Evolutionary conservation across 768 basidiomycete genomes (phyloP).

Genomic region (Leccinum obscurum): DNA sequence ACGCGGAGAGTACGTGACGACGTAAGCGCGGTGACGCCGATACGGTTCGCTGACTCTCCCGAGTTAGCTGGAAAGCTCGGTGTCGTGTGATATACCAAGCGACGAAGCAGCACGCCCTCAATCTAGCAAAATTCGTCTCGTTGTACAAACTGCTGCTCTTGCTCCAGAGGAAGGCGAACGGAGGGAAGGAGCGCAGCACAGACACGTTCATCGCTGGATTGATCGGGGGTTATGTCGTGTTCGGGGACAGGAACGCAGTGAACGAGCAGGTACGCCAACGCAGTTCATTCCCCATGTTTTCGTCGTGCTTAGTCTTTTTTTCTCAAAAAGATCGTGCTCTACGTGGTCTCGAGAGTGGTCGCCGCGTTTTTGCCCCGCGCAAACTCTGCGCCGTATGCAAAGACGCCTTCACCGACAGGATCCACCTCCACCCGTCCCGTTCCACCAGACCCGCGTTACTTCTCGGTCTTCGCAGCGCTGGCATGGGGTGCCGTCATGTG

Average conservation of each 20-base stretch:
- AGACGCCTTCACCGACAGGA: slow-evolving; percentile 41
- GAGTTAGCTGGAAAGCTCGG: slow-evolving; percentile 68
- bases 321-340: slow-evolving; percentile 86
- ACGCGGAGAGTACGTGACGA: slow-evolving; percentile 73
- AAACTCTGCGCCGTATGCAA: slow-evolving; percentile 47
- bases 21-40: background rate
- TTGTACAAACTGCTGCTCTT: slow-evolving; percentile 88
- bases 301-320: slow-evolving; percentile 5
- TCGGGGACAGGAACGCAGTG: slow-evolving; percentile 82
- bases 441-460: slow-evolving; percentile 83
- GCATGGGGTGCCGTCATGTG: slow-evolving; percentile 98
- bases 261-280: slow-evolving; percentile 74
- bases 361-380: slow-evolving; percentile 90
- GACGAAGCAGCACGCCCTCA: slow-evolving; percentile 88
- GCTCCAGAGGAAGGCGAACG: slow-evolving; percentile 76
- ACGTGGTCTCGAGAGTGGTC: slow-evolving; percentile 89
- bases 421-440: slow-evolving; percentile 58
- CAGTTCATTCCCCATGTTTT: slow-evolving; percentile 6
- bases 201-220: slow-evolving; percentile 95
- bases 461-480: slow-evolving; percentile 83
- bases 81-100: slow-evolving; percentile 70
- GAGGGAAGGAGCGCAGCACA: slow-evolving; percentile 74
- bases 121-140: slow-evolving; percentile 92
- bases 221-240: slow-evolving; percentile 87
- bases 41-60: slow-evolving; percentile 8